phyloP scores from a whole-genome alignment of 495 filamentous ascomycete species.

The Penicillium goetzii region DNA sequence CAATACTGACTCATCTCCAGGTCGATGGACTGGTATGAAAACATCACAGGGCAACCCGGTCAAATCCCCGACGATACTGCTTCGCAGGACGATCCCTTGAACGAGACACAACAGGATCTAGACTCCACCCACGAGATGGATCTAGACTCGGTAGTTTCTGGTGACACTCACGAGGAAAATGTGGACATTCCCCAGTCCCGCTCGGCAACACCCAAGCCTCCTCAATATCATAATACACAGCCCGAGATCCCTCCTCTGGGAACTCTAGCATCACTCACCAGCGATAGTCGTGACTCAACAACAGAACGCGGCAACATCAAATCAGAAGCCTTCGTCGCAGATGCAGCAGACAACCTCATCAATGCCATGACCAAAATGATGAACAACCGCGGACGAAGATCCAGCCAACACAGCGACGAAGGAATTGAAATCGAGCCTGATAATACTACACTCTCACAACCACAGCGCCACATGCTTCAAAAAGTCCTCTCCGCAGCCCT shows the following conservation, averaged over 20 bases:
- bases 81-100: constrained; percentile 18
- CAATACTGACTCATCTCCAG: constrained; percentile 27
- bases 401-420: constrained; percentile 35
- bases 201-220: constrained; percentile 9
- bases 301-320: constrained; percentile 18
- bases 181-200: constrained; percentile 16
- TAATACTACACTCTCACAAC: constrained; percentile 32
- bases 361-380: constrained; percentile 46
- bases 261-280: not conserved
- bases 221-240: constrained; percentile 3
- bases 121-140: constrained; percentile 24
- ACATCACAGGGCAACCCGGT: constrained; percentile 12
- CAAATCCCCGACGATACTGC: constrained; percentile 14
- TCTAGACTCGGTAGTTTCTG: constrained; percentile 5
- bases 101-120: constrained; percentile 20
- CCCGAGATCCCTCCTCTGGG: constrained; percentile 9
- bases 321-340: constrained; percentile 33
- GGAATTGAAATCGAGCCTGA: constrained; percentile 30
- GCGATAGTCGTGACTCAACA: not conserved
- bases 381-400: constrained; percentile 33
- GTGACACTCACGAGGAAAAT: constrained; percentile 4
- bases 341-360: constrained; percentile 42
- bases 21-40: constrained; percentile 49
- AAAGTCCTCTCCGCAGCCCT: constrained; percentile 40
- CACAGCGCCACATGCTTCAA: constrained; percentile 43